Evolutionary conservation across 2,329 filamentous ascomycete species (phyloP), one percentile per base, ranked within the genome.

Genomic region (Thermochaetoides dissita): DNA sequence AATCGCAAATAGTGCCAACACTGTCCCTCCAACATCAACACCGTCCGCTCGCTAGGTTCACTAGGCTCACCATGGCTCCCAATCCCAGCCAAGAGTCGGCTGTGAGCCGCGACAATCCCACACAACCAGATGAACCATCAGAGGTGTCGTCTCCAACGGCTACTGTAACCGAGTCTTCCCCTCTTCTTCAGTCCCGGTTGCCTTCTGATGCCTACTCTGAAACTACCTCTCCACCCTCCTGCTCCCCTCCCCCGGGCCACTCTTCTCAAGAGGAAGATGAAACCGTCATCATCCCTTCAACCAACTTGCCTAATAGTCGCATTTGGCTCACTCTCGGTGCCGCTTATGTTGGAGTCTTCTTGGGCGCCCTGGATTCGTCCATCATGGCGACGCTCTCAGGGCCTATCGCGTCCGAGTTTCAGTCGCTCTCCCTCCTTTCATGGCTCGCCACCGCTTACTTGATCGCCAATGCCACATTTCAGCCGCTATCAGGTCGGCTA

Each of bases 361-460:
- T 80, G 1, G 76, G 74, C 30, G 75, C 76, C 33, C 64, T 79
- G 34, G 86, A 94, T 61, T 75, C 74, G 1, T 91, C 84, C 38
- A 81, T 94, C 49, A 84, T 94, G 51, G 86, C 87, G 7, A 94
- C 87, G 0, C 71, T 94, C 1, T 81, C 84, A 0, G 83, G 76
- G 0, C 84, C 87, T 7, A 94, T 95, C 49, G 84, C 84, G 24
- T 83, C 78, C 56, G 81, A 81, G 36, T 94, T 94, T 62, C 69
- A 79, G 45, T 93, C 84, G 1, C 74, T 94, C 29, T 81, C 79
- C 12, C 68, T 91, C 4, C 70, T 94, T 36, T 88, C 85, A 1
- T 94, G 87, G 87, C 76, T 94, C 7, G 87, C 85, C 0, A 83
- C 84, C 0, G 81, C 84, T 12, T 94, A 94, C 57, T 72, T 94